Evolutionary conservation across 2,329 filamentous ascomycete genomes (phyloP).

Genomic region (Stachybotrys elegans): DNA sequence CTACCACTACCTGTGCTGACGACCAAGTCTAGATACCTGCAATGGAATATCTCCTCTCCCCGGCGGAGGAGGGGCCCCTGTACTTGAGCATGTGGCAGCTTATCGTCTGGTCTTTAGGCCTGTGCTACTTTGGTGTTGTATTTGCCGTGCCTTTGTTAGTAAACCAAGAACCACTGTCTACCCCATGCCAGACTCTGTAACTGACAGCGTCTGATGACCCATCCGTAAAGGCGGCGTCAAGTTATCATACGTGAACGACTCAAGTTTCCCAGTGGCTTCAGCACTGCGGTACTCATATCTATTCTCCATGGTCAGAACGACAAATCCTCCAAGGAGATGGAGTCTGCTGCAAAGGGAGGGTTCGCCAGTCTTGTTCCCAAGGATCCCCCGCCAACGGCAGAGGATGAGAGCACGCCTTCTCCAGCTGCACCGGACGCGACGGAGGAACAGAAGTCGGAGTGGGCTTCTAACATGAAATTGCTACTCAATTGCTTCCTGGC

Average conservation of each 20-base stretch:
- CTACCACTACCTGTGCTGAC: no score
- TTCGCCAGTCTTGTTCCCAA: slow-evolving; percentile 38
- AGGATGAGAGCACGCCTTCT: slow-evolving; percentile 19
- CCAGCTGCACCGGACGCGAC: slow-evolving; percentile 28
- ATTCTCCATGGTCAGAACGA: slow-evolving; percentile 68
- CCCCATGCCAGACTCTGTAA: no score
- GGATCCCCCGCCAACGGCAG: slow-evolving; percentile 16
- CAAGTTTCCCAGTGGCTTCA: slow-evolving; percentile 92
- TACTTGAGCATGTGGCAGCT: slow-evolving; percentile 69
- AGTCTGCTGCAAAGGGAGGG: slow-evolving; percentile 29
- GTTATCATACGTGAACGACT: slow-evolving; percentile 90
- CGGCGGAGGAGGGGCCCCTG: slow-evolving; percentile 74
- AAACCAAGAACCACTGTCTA: no score
- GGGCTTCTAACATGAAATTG: slow-evolving; percentile 46
- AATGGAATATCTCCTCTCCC: slow-evolving; percentile 75
- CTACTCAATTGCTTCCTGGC: slow-evolving; percentile 52
- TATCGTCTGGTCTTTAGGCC: slow-evolving; percentile 83
- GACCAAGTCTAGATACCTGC: slow-evolving; percentile 61
- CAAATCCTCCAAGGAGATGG: slow-evolving; percentile 26
- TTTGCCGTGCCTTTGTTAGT: slow-evolving; percentile 81
- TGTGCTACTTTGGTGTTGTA: slow-evolving; percentile 95
- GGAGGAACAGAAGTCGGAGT: slow-evolving; percentile 27
- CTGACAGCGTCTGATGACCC: no score
- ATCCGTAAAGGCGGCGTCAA: slow-evolving; percentile 58
- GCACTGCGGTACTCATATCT: slow-evolving; percentile 87